Evolutionary conservation across 1,284 basidiomycete species (phyloP).

Genomic region (Cystobasidium sp.): DNA sequence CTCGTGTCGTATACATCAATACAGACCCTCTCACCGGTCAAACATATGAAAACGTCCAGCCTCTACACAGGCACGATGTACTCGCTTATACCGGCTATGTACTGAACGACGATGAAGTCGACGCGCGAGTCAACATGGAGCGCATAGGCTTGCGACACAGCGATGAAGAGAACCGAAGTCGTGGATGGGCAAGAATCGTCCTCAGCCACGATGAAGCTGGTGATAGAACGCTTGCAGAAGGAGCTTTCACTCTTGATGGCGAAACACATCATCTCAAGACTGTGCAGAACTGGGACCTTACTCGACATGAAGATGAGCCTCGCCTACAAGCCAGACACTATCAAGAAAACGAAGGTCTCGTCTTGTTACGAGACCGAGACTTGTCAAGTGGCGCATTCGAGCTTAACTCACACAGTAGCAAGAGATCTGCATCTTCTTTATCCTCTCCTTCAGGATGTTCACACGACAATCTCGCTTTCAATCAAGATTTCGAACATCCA

Average conservation of each 20-base stretch:
- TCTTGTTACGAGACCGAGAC: conserved; percentile 54
- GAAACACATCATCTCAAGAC: conserved; percentile 75
- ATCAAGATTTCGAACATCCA: conserved; percentile 67
- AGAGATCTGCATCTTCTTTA: not conserved
- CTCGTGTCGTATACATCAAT: conserved; percentile 46
- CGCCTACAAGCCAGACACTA: conserved; percentile 70
- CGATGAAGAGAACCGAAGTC: conserved; percentile 24
- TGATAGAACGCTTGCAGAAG: conserved; percentile 64
- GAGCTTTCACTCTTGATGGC: conserved; percentile 72
- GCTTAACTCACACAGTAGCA: not conserved
- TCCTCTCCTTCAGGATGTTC: conserved; percentile 18
- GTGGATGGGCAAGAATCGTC: conserved; percentile 51
- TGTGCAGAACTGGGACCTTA: conserved; percentile 66
- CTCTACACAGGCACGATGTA: conserved; percentile 46
- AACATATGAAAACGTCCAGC: conserved; percentile 37
- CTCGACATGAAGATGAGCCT: conserved; percentile 64
- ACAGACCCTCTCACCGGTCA: conserved; percentile 42
- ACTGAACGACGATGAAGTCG: conserved; percentile 44
- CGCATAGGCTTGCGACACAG: conserved; percentile 46
- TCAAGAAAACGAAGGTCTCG: conserved; percentile 63
- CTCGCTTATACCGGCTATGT: conserved; percentile 52
- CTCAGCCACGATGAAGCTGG: conserved; percentile 44
- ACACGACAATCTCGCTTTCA: conserved; percentile 63
- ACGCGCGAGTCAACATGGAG: conserved; percentile 47
- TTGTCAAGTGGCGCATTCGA: conserved; percentile 38